Percentiles rank a stretch among this genome's conserved stretches.
These are phyloP conservation scores for Trichophaea hybrida DNA, from an alignment of 2,329 filamentous ascomycete genomes.

Conservation along the genomic window DNA sequence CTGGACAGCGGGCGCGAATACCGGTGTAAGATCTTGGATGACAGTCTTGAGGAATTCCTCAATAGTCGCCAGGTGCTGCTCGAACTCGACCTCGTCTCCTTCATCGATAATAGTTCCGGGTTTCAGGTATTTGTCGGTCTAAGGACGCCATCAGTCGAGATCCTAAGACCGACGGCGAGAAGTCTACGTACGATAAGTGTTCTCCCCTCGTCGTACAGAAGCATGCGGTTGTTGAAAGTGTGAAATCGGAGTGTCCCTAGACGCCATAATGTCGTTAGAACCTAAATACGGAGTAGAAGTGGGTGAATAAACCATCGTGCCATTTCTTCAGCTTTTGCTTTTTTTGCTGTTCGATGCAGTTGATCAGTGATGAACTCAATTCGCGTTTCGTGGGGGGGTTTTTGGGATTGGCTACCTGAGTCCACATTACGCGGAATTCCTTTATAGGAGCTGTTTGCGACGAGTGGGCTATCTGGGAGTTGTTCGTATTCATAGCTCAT, in stretches of 20 bases:
- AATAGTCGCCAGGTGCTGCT: slow-evolving; percentile 25
- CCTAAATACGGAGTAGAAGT: neutral
- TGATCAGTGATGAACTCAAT: neutral
- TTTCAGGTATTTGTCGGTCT: slow-evolving; percentile 27
- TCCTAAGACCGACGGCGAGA: neutral
- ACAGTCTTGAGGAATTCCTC: slow-evolving; percentile 25
- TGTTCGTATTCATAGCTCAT: neutral
- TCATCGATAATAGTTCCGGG: slow-evolving; percentile 21
- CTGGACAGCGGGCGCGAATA: slow-evolving; percentile 21
- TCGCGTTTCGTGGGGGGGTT: neutral
- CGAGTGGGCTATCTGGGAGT: neutral
- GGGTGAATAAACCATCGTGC: slow-evolving; percentile 23
- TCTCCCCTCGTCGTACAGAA: slow-evolving; percentile 26
- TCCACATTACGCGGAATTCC: slow-evolving; percentile 27
- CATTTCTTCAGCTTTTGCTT: slow-evolving; percentile 28
- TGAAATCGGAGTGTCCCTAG: slow-evolving; percentile 26
- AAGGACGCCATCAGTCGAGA: neutral
- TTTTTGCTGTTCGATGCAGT: slow-evolving; percentile 21
- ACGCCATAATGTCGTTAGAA: neutral
- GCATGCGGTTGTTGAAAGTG: slow-evolving; percentile 26
- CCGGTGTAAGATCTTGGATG: slow-evolving; percentile 23
- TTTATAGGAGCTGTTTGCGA: slow-evolving; percentile 25
- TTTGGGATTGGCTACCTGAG: slow-evolving; percentile 20
- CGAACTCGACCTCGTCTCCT: slow-evolving; percentile 26
- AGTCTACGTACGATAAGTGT: slow-evolving; percentile 22